Conservation (phyloP, 1,284 basidiomycete species). For the Entoloma clypeatum region DNA sequence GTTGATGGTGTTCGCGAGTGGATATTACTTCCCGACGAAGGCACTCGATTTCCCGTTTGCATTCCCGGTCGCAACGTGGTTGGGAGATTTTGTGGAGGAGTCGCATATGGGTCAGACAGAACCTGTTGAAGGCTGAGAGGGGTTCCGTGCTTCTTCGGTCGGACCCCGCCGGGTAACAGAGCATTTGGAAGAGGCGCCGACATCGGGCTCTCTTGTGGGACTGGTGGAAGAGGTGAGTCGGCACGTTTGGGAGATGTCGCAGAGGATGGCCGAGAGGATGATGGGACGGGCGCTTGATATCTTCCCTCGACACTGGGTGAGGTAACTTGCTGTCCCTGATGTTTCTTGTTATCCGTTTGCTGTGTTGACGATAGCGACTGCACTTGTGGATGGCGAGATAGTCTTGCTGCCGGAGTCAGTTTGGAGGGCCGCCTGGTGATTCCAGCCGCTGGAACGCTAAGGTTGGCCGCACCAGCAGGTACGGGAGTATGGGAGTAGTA, state of each 20-base stretch:
- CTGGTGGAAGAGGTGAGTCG: constrained; percentile 28
- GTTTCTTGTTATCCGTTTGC: background rate
- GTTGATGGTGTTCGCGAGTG: no score
- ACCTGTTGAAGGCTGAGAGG: constrained; percentile 1
- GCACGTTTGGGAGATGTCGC: constrained; percentile 11
- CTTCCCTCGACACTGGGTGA: no score
- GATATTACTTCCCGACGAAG: no score
- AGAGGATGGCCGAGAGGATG: constrained; percentile 12
- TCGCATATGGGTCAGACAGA: no score
- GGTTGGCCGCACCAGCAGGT: constrained; percentile 24
- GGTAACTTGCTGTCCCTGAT: constrained; percentile 9
- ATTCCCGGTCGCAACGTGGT: constrained; percentile 10
- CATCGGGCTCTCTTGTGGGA: constrained; percentile 29
- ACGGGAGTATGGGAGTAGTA: constrained; percentile 62
- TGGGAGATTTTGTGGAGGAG: constrained; percentile 16
- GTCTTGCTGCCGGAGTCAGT: constrained; percentile 24
- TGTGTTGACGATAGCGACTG: constrained; percentile 19
- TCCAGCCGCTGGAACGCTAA: constrained; percentile 4
- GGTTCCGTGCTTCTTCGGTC: constrained; percentile 6
- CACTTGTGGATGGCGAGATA: constrained; percentile 21
- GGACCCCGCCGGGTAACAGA: constrained; percentile 20
- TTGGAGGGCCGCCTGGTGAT: constrained; percentile 26
- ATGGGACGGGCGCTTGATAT: no score
- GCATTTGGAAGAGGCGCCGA: constrained; percentile 16
- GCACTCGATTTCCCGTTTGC: no score